phyloP scores from a whole-genome alignment of 2,329 filamentous ascomycete genomes.

The Byssothecium circinans region DNA sequence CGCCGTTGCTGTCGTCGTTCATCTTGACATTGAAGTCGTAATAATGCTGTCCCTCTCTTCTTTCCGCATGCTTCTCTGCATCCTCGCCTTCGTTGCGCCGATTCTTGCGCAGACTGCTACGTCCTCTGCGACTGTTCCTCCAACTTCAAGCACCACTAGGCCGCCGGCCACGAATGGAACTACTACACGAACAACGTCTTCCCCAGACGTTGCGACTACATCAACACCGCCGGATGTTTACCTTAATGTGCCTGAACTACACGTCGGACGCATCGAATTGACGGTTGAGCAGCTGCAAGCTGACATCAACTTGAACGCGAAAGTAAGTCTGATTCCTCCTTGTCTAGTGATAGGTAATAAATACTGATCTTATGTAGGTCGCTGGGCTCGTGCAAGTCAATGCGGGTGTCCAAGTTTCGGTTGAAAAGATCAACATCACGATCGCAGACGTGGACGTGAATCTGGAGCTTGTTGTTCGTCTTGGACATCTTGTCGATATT shows the following conservation, averaged over 20 bases:
- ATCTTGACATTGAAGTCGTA: constrained; percentile 13
- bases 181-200: constrained; percentile 19
- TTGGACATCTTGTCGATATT: constrained; percentile 63
- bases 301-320: constrained; percentile 62
- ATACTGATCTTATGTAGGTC: too few relatives aligned
- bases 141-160: constrained; percentile 29
- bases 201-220: constrained; percentile 22
- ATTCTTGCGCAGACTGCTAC: constrained; percentile 33
- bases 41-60: constrained; percentile 39
- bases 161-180: constrained; percentile 23
- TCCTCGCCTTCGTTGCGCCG: constrained; percentile 27
- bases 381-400: constrained; percentile 59
- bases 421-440: constrained; percentile 61
- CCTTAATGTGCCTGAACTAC: constrained; percentile 60
- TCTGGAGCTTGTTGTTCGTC: constrained; percentile 61
- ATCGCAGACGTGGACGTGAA: constrained; percentile 63
- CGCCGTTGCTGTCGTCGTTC: constrained; percentile 12
- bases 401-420: constrained; percentile 51
- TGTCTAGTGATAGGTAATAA: too few relatives aligned
- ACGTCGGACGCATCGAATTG: constrained; percentile 62
- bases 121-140: constrained; percentile 23
- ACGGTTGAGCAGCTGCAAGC: constrained; percentile 61
- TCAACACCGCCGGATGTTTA: constrained; percentile 57
- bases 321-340: constrained; percentile 21
- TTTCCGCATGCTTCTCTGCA: constrained; percentile 37